Percentiles rank a stretch among this genome's conserved stretches.
Conservation (phyloP, 495 filamentous ascomycete genomes). For the Penicillium atrosanguineum region DNA sequence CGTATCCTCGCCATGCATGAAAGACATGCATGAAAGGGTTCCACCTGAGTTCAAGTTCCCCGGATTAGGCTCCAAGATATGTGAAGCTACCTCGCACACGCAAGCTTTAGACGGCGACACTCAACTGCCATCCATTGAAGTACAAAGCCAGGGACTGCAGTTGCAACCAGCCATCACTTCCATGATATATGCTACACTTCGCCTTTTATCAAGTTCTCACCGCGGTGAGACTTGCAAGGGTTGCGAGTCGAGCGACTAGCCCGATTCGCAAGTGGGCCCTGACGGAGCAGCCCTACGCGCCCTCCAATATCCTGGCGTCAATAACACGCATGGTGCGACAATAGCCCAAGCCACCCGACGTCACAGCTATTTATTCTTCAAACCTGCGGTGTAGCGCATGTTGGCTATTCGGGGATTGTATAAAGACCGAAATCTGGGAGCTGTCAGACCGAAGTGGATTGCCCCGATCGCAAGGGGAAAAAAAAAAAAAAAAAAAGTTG, state of each 20-base stretch:
- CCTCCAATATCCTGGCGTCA: neutral
- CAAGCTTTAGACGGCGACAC: neutral
- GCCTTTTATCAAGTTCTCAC: neutral
- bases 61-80: neutral
- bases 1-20: neutral
- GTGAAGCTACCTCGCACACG: neutral
- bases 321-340: constrained; percentile 18
- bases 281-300: constrained; percentile 15
- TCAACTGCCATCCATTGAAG: too few relatives aligned
- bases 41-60: neutral
- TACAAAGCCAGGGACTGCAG: neutral
- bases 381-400: neutral
- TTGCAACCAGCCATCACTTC: neutral
- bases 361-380: constrained; percentile 7
- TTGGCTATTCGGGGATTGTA: neutral
- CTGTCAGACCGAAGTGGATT: constrained; percentile 3
- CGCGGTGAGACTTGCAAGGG: neutral
- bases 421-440: neutral
- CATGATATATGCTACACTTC: neutral
- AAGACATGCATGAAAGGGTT: neutral
- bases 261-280: constrained; percentile 4
- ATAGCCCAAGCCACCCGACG: constrained; percentile 14
- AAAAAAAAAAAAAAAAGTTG: neutral
- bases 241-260: neutral
- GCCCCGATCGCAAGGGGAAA: neutral